These are phyloP conservation scores for Nevesoporus exiguus DNA, from an alignment of 768 basidiomycete genomes.

Conservation along the genomic window DNA sequence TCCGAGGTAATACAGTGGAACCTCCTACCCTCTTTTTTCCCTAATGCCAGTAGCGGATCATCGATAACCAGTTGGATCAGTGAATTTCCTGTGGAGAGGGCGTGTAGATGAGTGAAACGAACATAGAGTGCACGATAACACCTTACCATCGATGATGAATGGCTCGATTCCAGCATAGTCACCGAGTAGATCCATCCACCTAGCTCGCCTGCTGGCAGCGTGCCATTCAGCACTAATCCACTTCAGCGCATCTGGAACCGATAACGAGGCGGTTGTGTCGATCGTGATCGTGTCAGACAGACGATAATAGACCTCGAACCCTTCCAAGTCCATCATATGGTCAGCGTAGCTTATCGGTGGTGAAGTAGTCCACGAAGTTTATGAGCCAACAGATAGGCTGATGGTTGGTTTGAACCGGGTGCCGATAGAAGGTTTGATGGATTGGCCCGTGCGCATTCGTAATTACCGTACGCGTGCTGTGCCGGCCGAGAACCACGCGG, in stretches of 20 bases:
- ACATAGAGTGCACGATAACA: neutral
- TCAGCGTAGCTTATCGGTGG: neutral
- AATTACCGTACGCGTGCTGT: too few relatives aligned
- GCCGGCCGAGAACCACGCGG: too few relatives aligned
- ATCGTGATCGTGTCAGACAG: neutral
- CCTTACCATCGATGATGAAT: conserved; percentile 61
- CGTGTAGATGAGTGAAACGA: conserved; percentile 1
- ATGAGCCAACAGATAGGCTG: neutral
- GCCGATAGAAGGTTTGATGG: neutral
- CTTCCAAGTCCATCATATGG: conserved; percentile 38
- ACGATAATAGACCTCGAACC: conserved; percentile 29
- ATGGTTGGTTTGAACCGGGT: neutral
- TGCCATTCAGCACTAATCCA: conserved; percentile 41
- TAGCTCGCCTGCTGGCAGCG: conserved; percentile 33
- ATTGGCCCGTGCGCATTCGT: neutral
- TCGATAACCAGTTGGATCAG: conserved; percentile 56
- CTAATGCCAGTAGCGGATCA: conserved; percentile 59
- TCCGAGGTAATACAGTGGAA: neutral
- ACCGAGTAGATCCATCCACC: conserved; percentile 70
- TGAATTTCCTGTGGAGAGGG: conserved; percentile 51
- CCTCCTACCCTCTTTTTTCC: conserved; percentile 40
- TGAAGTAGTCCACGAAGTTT: neutral
- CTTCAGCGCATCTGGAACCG: conserved; percentile 24
- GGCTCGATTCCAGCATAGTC: conserved; percentile 67
- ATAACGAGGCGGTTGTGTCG: neutral